Evolutionary conservation across 2,329 filamentous ascomycete genomes (phyloP), one percentile per base, ranked within the genome.

Genomic region (Phialophora tarda): DNA sequence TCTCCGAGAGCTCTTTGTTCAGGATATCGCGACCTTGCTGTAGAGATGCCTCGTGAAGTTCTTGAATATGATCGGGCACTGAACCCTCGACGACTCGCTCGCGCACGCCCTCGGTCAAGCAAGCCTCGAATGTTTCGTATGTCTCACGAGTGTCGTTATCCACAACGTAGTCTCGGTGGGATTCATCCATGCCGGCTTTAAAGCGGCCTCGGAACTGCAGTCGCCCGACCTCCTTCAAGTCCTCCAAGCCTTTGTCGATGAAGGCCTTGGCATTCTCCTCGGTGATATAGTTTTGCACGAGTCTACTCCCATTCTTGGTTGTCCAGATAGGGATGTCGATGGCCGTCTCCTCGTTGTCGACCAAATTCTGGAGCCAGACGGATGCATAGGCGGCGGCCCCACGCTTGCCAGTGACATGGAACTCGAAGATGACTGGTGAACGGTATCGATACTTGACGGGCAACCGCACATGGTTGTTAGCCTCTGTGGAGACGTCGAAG

Each of bases 41-140:
- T 41, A 97, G 80, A 0, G 91, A 94, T 68, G 91, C 83, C 32
- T 96, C 91, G 76, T 98, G 94, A 11, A 97, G 82, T 73, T 89
- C 84, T 76, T 91, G 87, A 0, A 94, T 84, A 11, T 86, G 80
- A 0, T 88, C 86, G 0, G 93, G 91, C 0, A 97, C 82, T 73
- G 96, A 90, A 26, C 88, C 85, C 10, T 85, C 81, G 0, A 97
- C 92, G 30, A 87, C 85, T 63, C 88, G 85, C 14, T 83, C 79
- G 1, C 95, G 88, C 0, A 97, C 91, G 12, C 94, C 94, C 77
- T 98, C 93, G 0, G 92, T 88, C 48, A 90, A 87, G 76, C 94
- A 97, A 0, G 93, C 91, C 77, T 97, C 93, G 92, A 93, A 98
- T 0, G 90, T 91, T 80, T 98, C 94, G 70, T 92, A 96, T 0